Evolutionary conservation across 805 yeast genomes (phyloP).

Genomic region (Yarrowia divulgata): DNA sequence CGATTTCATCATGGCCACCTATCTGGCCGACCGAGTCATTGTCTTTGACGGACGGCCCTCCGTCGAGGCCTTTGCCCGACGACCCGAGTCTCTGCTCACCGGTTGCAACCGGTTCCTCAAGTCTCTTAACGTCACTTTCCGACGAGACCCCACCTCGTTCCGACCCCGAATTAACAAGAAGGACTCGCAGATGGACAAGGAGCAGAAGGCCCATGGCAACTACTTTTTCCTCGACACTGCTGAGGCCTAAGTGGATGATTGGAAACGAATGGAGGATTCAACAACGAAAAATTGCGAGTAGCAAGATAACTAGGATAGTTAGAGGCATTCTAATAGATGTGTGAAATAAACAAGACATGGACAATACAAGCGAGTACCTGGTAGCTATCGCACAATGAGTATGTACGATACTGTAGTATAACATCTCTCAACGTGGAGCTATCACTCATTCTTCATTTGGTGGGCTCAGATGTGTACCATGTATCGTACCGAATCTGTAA

Average conservation of each 20-base stretch:
- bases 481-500: too few relatives aligned
- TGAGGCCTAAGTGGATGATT: constrained; percentile 46
- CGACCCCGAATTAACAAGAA: constrained; percentile 98
- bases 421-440: too few relatives aligned
- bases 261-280: constrained; percentile 11
- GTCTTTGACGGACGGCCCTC: constrained; percentile 97
- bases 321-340: background rate
- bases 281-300: background rate
- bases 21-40: constrained; percentile 97
- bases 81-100: constrained; percentile 91
- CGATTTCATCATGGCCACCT: constrained; percentile 99
- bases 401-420: too few relatives aligned
- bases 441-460: too few relatives aligned
- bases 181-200: constrained; percentile 99
- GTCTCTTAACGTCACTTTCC: constrained; percentile 95
- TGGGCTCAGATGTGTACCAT: too few relatives aligned
- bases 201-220: constrained; percentile 91
- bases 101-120: constrained; percentile 98
- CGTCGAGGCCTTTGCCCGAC: constrained; percentile 78
- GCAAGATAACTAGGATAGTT: constrained; percentile 6
- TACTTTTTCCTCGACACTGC: constrained; percentile 90
- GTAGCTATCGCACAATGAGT: too few relatives aligned
- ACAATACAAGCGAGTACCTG: too few relatives aligned
- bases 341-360: background rate
- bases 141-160: constrained; percentile 98